These are phyloP conservation scores for Pseudocercospora fijiensis DNA, from an alignment of 2,329 filamentous ascomycete species.

Conservation along the genomic window DNA sequence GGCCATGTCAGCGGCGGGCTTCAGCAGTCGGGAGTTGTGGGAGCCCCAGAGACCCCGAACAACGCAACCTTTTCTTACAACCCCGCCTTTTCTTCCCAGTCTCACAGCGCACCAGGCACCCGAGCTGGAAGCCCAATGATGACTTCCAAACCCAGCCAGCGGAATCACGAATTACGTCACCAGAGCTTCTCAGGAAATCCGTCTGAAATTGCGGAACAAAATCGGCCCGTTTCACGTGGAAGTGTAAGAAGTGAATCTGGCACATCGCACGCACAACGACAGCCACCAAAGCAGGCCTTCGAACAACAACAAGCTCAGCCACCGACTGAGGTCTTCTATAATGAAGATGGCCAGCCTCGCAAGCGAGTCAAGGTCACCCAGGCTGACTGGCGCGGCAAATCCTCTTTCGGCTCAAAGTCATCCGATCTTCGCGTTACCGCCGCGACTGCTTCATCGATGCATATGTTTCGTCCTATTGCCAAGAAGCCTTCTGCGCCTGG, in stretches of 20 bases:
- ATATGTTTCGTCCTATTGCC: slow-evolving; percentile 74
- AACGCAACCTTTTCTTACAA: slow-evolving; percentile 32
- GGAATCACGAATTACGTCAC: slow-evolving; percentile 36
- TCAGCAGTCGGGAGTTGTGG: slow-evolving; percentile 31
- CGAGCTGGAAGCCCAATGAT: slow-evolving; percentile 48
- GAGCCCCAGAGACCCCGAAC: slow-evolving; percentile 36
- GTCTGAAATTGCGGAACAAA: slow-evolving; percentile 32
- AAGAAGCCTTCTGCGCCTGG: slow-evolving; percentile 49
- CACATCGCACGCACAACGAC: slow-evolving; percentile 27
- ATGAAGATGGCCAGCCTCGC: slow-evolving; percentile 59
- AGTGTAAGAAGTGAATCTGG: slow-evolving; percentile 38
- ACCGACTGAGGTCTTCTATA: slow-evolving; percentile 33
- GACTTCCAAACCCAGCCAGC: slow-evolving; percentile 40
- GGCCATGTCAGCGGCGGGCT: slow-evolving; percentile 23
- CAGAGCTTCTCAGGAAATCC: slow-evolving; percentile 35
- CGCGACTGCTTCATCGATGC: slow-evolving; percentile 83
- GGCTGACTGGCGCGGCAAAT: slow-evolving; percentile 69
- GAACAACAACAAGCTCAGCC: slow-evolving; percentile 23
- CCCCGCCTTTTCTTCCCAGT: slow-evolving; percentile 37
- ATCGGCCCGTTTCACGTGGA: slow-evolving; percentile 37
- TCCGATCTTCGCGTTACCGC: slow-evolving; percentile 83
- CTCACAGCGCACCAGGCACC: slow-evolving; percentile 42
- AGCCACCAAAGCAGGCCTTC: slow-evolving; percentile 24
- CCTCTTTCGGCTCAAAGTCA: slow-evolving; percentile 64
- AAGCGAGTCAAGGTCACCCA: slow-evolving; percentile 80